Conservation (phyloP, 78 protist genomes). For the slime mould (Dictyostelium discoideum) region DNA sequence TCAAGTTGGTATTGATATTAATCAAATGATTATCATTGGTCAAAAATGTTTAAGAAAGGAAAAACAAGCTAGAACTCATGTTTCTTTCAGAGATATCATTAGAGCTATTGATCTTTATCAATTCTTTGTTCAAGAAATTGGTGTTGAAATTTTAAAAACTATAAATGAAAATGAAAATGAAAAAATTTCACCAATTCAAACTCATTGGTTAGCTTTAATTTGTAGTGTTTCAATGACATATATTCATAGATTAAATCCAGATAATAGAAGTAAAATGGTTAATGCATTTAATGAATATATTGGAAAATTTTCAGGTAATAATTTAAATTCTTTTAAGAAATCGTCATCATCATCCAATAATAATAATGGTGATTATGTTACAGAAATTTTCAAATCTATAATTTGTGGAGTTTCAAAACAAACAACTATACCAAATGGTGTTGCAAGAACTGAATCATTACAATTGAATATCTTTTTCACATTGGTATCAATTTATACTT, state of each 20-base stretch:
- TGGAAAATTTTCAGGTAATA: background rate
- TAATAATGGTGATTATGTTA: background rate
- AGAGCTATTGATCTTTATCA: slow-evolving; percentile 57
- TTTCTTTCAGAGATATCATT: slow-evolving; percentile 58
- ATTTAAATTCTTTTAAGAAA: background rate
- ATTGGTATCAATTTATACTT: slow-evolving; percentile 14
- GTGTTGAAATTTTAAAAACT: background rate
- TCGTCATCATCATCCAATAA: background rate
- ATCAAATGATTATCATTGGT: slow-evolving; percentile 26
- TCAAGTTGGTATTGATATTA: background rate
- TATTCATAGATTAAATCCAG: slow-evolving; percentile 15
- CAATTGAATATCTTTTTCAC: slow-evolving; percentile 47
- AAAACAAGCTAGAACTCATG: slow-evolving; percentile 58
- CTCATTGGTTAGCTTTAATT: slow-evolving; percentile 53
- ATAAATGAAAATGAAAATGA: no score
- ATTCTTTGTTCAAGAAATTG: background rate
- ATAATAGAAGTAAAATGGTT: background rate
- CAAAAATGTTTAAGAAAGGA: slow-evolving; percentile 4
- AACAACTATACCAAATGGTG: slow-evolving; percentile 37
- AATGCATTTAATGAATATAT: background rate
- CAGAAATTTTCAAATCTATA: background rate
- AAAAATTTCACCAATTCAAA: background rate
- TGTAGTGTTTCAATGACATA: slow-evolving; percentile 24
- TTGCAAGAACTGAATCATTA: slow-evolving; percentile 51
- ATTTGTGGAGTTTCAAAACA: background rate